Percentiles rank a stretch among this genome's conserved stretches.
Conservation (phyloP, 257 asterid genomes). For the Solanum habrochaites region DNA sequence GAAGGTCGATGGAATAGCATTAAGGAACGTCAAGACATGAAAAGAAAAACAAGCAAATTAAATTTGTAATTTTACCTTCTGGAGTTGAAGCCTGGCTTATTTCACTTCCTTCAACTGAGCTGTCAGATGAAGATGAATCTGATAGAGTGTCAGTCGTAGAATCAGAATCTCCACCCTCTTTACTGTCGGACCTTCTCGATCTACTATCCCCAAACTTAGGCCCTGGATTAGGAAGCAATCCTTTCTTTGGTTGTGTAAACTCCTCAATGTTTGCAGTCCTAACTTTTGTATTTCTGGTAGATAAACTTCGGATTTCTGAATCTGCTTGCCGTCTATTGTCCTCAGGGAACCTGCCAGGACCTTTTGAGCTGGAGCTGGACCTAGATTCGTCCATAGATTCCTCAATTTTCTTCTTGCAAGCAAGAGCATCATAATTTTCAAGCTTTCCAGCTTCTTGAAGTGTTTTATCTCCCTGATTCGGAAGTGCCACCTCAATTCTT, state of each 20-base stretch:
- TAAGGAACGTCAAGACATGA: background rate
- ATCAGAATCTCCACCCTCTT: conserved; percentile 25
- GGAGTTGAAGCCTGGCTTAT: conserved; percentile 29
- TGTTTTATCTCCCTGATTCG: conserved; percentile 6
- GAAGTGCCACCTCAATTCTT: conserved; percentile 13
- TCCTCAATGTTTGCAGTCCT: conserved; percentile 1
- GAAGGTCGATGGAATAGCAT: background rate
- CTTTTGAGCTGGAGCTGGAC: conserved; percentile 9
- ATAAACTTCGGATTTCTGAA: background rate
- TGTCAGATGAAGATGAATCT: conserved; percentile 43
- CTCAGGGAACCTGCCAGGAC: conserved; percentile 11
- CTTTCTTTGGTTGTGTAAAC: conserved; percentile 24
- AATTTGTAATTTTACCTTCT: conserved; percentile 29
- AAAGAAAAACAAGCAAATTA: background rate
- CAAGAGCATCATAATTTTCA: conserved; percentile 8
- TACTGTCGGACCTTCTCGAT: conserved; percentile 49
- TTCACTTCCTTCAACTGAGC: conserved; percentile 45
- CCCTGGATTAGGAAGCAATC: conserved; percentile 24
- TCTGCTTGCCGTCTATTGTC: conserved; percentile 13
- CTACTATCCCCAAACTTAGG: conserved; percentile 33
- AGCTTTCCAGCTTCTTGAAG: conserved; percentile 10
- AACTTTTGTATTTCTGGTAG: conserved; percentile 9
- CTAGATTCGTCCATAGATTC: conserved; percentile 22
- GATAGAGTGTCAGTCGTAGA: conserved; percentile 35
- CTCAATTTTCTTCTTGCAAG: conserved; percentile 10